Conservation (phyloP, 257 asterid species). For the Striga asiatica region DNA sequence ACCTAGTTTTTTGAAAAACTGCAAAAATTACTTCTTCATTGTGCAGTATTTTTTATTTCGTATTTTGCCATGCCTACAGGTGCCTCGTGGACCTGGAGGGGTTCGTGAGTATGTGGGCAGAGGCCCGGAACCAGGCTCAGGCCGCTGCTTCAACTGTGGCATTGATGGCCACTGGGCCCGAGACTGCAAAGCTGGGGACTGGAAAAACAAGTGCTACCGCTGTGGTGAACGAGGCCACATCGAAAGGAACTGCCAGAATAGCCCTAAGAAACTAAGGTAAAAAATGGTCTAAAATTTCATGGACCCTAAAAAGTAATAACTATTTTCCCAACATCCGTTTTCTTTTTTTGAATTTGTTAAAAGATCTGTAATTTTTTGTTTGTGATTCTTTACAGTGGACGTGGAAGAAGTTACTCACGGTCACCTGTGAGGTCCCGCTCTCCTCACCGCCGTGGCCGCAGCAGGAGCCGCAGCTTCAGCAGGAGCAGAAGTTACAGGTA, state of each 20-base stretch:
- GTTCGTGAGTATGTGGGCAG: constrained; percentile 72
- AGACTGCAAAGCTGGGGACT: constrained; percentile 97
- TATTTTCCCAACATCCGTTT: background rate
- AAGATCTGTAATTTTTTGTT: background rate
- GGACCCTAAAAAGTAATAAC: no score
- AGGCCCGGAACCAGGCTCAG: constrained; percentile 98
- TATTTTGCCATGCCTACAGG: constrained; percentile 41
- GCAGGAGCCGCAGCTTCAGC: constrained; percentile 63
- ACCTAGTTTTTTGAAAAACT: no score
- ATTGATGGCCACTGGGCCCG: constrained; percentile 99
- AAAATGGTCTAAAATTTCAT: no score
- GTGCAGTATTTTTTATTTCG: no score
- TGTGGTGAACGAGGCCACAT: constrained; percentile 97
- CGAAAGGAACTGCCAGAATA: constrained; percentile 82
- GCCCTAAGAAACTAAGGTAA: constrained; percentile 81
- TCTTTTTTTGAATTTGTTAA: background rate
- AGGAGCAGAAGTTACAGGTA: constrained; percentile 55
- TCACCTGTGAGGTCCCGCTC: constrained; percentile 83
- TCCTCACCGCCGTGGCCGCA: constrained; percentile 65
- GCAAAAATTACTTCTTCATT: no score
- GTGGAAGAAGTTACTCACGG: constrained; percentile 56
- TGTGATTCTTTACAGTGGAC: constrained; percentile 26
- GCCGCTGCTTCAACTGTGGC: constrained; percentile 98
- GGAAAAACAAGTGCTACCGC: constrained; percentile 95
- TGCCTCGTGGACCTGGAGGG: constrained; percentile 98